A percentile compares a stretch with the other conserved stretches of the same genome.
These are phyloP conservation scores for Triangularia verruculosa DNA, from an alignment of 2,329 filamentous ascomycete genomes.

Conservation along the genomic window DNA sequence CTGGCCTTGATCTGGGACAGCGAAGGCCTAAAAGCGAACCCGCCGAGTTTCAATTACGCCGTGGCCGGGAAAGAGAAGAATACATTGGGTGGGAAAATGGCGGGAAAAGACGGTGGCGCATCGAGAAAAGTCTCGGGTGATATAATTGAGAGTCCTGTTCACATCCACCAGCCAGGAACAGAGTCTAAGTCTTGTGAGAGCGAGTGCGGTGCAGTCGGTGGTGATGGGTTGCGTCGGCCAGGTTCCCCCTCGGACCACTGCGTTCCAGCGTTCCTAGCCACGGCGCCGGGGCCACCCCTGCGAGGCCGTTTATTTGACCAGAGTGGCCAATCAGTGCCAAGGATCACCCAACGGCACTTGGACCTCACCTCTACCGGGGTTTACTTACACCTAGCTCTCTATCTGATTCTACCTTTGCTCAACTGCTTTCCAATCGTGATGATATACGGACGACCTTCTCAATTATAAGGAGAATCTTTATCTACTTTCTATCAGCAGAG, in stretches of 20 bases:
- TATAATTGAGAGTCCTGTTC: background rate
- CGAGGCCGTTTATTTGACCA: slow-evolving; percentile 5
- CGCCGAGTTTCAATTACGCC: background rate
- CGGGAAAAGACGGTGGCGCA: background rate
- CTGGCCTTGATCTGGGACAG: background rate
- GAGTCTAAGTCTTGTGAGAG: background rate
- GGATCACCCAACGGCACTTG: slow-evolving; percentile 1
- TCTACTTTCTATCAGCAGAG: background rate
- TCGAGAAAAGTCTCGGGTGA: background rate
- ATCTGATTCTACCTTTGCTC: too few species aligned
- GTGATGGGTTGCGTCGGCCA: background rate
- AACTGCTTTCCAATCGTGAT: too few species aligned
- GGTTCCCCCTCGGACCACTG: background rate
- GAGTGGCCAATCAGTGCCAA: slow-evolving; percentile 21
- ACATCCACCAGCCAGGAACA: background rate
- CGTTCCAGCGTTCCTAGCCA: slow-evolving; percentile 14
- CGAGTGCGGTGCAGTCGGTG: background rate
- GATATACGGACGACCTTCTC: too few species aligned
- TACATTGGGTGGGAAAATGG: background rate
- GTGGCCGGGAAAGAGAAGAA: background rate
- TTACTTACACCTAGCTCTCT: background rate
- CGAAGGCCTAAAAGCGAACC: background rate
- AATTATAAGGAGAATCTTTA: background rate
- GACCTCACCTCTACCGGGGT: background rate
- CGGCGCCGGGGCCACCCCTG: slow-evolving; percentile 9